Evolutionary conservation across 805 yeast genomes (phyloP), one percentile per base, ranked within the genome.

Genomic region (Saccharomyces kudriavzevii): DNA sequence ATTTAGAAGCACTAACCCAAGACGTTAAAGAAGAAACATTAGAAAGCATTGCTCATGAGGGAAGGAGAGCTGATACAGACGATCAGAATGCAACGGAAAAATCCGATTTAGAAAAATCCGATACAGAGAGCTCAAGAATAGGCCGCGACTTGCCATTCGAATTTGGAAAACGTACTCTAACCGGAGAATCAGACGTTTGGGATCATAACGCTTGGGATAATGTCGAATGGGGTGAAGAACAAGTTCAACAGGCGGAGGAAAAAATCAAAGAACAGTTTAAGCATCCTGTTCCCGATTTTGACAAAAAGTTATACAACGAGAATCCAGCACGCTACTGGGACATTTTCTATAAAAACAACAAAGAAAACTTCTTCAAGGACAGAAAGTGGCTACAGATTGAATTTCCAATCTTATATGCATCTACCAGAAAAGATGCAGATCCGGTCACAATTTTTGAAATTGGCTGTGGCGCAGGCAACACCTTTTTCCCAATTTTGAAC

Each of bases 381-480:
- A 78, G 99, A 61, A 91, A 89, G 65, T 94, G 99, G 99, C 76
- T 94, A 55, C 89, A 88, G 66, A 85, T 92, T 49, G 99, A 94
- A 72, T 94, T 94, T 58, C 99, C 99, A 1, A 73, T 81, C 13
- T 71, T 94, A 35, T 92, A 86, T 65, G 85, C 84, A 56, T 86
- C 89, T 5, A 89, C 96, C 3, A 81, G 82, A 57, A 78, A 80
- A 25, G 86, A 84, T 59, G 77, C 84, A 5, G 86, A 89, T n/a
- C 80, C 85, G 4, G 77, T 78, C 24, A 82, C 84, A 2, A 85
- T 94, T 31, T 77, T 94, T 52, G 99, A 94, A 70, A 85, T 94
- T 48, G 99, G 99, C 2, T 94, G 99, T 72, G 99, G 99, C 53
- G 98, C 97, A 4, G 99, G 99, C 10, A 94, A 94, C 69, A 94